Conservation (phyloP, 345 rosid species). For the Eucalyptus lansdowneana region DNA sequence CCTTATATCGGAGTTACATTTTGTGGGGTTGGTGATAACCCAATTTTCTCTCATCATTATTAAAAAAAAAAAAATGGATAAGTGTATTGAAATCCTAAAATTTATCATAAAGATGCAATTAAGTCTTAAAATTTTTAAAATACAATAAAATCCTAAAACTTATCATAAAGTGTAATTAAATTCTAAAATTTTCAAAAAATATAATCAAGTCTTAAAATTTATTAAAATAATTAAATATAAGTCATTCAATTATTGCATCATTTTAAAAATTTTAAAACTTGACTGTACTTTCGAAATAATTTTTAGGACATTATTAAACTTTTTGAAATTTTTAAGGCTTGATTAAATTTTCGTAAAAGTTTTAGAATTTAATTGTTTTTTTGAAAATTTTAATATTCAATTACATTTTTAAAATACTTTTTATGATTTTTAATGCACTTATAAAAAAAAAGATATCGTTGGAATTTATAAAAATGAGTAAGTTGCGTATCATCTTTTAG, state of each 20-base stretch:
- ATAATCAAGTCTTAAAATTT: no score
- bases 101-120: accelerated
- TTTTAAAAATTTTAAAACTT: accelerated
- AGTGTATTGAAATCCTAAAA: accelerated
- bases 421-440: accelerated
- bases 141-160: no score
- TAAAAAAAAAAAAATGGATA: no score
- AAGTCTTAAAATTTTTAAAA: no score
- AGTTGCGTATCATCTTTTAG: neutral
- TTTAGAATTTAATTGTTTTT: no score
- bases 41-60: neutral
- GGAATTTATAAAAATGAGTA: neutral
- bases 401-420: no score
- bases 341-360: accelerated
- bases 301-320: no score
- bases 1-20: neutral
- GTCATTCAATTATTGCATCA: no score
- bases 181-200: no score
- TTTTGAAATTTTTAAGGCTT: no score
- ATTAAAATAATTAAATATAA: no score
- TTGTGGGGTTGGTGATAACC: neutral
- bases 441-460: neutral
- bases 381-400: accelerated
- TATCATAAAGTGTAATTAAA: no score
- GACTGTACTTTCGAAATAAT: accelerated